Conservation (phyloP, 2,329 filamentous ascomycete genomes). For the Aureobasidium sp. region DNA sequence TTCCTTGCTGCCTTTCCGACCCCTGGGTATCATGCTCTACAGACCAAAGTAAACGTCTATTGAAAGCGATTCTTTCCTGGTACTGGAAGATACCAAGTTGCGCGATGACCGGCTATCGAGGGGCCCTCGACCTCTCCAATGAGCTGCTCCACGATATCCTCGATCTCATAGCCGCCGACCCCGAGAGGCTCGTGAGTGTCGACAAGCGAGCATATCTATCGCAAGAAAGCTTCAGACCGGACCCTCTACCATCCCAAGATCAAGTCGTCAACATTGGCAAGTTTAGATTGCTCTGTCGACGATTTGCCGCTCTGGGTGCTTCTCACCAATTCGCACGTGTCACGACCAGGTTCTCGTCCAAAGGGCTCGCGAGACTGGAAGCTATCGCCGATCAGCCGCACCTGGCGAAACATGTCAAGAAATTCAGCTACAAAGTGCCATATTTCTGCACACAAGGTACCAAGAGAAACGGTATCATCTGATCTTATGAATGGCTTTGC, state of each 20-base stretch:
- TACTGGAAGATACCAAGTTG: neutral
- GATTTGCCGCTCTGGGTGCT: slow-evolving; percentile 45
- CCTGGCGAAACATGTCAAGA: slow-evolving; percentile 49
- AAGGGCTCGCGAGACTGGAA: slow-evolving; percentile 44
- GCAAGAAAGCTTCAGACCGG: slow-evolving; percentile 45
- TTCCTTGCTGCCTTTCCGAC: neutral
- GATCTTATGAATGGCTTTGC: neutral
- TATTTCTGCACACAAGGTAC: slow-evolving; percentile 51
- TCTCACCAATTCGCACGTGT: slow-evolving; percentile 46
- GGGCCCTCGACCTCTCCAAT: slow-evolving; percentile 38
- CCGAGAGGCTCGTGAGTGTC: slow-evolving; percentile 44
- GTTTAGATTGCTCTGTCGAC: slow-evolving; percentile 44
- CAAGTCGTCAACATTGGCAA: slow-evolving; percentile 39
- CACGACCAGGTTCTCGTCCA: slow-evolving; percentile 45
- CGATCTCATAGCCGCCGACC: slow-evolving; percentile 46
- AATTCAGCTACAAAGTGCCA: slow-evolving; percentile 55
- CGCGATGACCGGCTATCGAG: slow-evolving; percentile 3
- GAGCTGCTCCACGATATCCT: slow-evolving; percentile 46
- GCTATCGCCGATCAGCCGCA: slow-evolving; percentile 43
- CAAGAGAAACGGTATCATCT: slow-evolving; percentile 3
- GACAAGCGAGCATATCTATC: slow-evolving; percentile 46
- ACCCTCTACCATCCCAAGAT: slow-evolving; percentile 35
- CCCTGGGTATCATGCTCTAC: neutral
- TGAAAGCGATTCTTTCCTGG: no score
- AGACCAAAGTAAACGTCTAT: neutral